Evolutionary conservation across 129 eudicot genomes (phyloP), one percentile per base, ranked within the genome.

Genomic region (Calendula officinalis): DNA sequence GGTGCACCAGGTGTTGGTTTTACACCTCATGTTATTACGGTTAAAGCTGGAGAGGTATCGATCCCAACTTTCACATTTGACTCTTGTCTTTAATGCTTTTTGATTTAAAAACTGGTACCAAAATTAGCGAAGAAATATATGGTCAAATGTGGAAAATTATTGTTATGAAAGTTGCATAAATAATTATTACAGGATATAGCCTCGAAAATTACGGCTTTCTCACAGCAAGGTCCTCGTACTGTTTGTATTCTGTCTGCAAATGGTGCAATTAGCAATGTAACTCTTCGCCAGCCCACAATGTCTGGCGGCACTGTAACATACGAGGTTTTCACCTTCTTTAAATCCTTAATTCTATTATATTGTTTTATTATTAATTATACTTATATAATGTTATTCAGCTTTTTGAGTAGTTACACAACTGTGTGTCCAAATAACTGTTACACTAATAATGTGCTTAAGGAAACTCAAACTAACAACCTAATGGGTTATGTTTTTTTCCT

Each of bases 161-260:
- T 22, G n/a, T n/a, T n/a, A n/a, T n/a, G n/a, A n/a, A n/a, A n/a
- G n/a, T n/a, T n/a, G n/a, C n/a, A 22, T 22, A 22, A 22, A 22
- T 22, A 0, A 22, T 22, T 22, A 51, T 56, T 42, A 66, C 78
- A 92, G 98, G 98, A 92, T 67, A 83, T 92, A 76, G 88, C 95
- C 67, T 75, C 86, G 10, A 92, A 81, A 63, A 85, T 92, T 40
- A 71, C 74, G 70, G 96, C 88, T 3, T 92, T 92, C 65, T 81
- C 98, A 1, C 94, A 85, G 75, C 85, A 92, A 85, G 98, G 98
- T 39, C 96, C 96, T 10, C 95, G 98, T 16, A 81, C 96, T 12
- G 87, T 92, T 50, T 92, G 96, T 70, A 83, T 92, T 71, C 83
- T 92, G 34, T 92, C 96, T 5, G 98, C 98, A 41, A 87, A 88